Evolutionary conservation across 352 stramenopile genomes (phyloP).

Genomic region (Nothophytophthora sp.): DNA sequence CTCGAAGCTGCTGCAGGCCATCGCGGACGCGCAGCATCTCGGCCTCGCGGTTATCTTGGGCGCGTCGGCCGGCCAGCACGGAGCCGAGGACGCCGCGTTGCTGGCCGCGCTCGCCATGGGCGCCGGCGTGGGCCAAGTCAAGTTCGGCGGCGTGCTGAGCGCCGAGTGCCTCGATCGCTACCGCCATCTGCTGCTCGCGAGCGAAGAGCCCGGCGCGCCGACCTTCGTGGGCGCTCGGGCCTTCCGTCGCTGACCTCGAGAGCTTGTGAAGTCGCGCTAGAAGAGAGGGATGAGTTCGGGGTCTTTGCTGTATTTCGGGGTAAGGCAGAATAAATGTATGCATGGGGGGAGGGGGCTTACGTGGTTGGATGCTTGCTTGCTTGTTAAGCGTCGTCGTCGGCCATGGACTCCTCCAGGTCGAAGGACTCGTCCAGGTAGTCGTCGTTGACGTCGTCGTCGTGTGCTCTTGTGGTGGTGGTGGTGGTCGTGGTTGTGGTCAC

Average conservation of each 20-base stretch:
- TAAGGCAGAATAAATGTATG: too few species aligned
- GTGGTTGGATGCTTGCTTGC: too few species aligned
- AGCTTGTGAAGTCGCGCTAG: too few species aligned
- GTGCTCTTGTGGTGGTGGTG: neutral
- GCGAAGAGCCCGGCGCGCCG: constrained; percentile 41
- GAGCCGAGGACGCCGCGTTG: constrained; percentile 38
- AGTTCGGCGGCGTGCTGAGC: constrained; percentile 59
- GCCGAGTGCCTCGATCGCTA: constrained; percentile 56
- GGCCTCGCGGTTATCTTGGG: constrained; percentile 58
- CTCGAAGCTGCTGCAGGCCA: constrained; percentile 37
- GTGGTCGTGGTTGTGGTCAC: constrained; percentile 8
- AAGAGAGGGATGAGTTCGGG: neutral
- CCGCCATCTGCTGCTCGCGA: constrained; percentile 51
- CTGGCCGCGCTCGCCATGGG: constrained; percentile 52
- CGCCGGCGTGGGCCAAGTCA: constrained; percentile 60
- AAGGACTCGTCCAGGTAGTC: constrained; percentile 78
- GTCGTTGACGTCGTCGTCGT: constrained; percentile 37
- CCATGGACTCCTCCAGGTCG: constrained; percentile 73
- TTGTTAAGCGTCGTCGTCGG: constrained; percentile 59
- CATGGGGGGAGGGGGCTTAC: too few species aligned
- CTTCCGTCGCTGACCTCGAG: constrained; percentile 24
- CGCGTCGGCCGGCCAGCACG: constrained; percentile 28
- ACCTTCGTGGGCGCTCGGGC: constrained; percentile 41
- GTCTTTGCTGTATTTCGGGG: too few species aligned
- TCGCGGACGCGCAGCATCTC: constrained; percentile 50